Base-by-base conservation (phyloP, 768 basidiomycete species). In the Rhizopogon roseolus region DNA sequence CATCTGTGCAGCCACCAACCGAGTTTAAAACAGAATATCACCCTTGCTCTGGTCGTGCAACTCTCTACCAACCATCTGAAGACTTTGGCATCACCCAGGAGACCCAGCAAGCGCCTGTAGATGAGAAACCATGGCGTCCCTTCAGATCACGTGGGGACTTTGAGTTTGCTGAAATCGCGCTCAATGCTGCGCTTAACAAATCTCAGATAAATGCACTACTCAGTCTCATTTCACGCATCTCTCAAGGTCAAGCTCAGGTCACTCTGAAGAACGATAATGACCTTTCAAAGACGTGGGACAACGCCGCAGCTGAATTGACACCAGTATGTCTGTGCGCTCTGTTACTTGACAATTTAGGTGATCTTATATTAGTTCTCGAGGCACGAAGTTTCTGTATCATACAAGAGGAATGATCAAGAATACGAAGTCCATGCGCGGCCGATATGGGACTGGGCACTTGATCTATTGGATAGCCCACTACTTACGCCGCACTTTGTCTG, bases 1-100 rank as follows among this genome's bases (percentile, higher is more conserved):
- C 27, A 44, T 44, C 27, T 25, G 27, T 34, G 5, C 43, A 28
- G 6, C 9, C 5, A 4, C 43, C 43, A 16, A 44, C 8, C 3
- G 46, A 57, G 9, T 60, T 70, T 57, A 61, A 60, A 52, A 63
- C 57, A 0, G 55, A 68, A 38, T 69, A 58, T 37, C 67, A 71
- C 45, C 64, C 62, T 13, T 36, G 50, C 16, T 62, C 61, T 57
- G 45, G 54, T 7, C 42, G 29, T 6, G 28, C 52, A 0, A 32
- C 55, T 1, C 40, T 49, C 5, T 52, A 60, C 40, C 45, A 60
- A 16, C 48, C 43, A 6, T 65, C 62, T 36, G 48, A 58, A 1
- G 52, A 65, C 16, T 64, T 62, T 34, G 11, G 22, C 7, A 4
- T 37, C 29, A 6, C 2, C 39, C n/a, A 22, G 10, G 32, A 17